A percentile compares a stretch with the other conserved stretches of the same genome.
Conservation (phyloP, 805 yeast species). For the Saccharomycopsis vini region DNA sequence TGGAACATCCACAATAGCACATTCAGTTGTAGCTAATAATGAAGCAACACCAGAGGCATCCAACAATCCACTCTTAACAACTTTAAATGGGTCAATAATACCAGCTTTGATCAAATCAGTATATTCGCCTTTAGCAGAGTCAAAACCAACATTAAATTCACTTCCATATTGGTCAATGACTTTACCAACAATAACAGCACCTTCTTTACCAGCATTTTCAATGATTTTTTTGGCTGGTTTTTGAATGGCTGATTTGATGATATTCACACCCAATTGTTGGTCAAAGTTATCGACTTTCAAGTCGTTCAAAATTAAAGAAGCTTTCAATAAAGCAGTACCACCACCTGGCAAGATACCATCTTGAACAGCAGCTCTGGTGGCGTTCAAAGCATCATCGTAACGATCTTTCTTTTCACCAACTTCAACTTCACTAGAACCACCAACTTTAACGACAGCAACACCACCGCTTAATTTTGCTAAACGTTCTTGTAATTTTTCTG, state of each 20-base stretch:
- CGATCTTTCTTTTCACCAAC: constrained; percentile 99
- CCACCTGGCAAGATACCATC: constrained; percentile 99
- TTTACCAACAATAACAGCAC: constrained; percentile 92
- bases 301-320: constrained; percentile 63
- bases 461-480: constrained; percentile 95
- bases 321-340: constrained; percentile 95
- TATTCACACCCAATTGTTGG: constrained; percentile 91
- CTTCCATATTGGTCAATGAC: constrained; percentile 43
- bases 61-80: constrained; percentile 88
- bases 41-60: constrained; percentile 98
- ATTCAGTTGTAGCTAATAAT: constrained; percentile 93
- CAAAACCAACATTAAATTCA: constrained; percentile 85
- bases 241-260: constrained; percentile 85
- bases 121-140: constrained; percentile 85
- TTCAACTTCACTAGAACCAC: constrained; percentile 95
- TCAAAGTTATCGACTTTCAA: constrained; percentile 83
- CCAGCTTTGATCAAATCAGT: constrained; percentile 96
- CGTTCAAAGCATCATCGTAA: constrained; percentile 95
- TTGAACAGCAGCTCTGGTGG: constrained; percentile 98
- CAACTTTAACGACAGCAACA: constrained; percentile 96
- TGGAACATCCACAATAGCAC: constrained; percentile 95
- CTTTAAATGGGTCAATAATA: constrained; percentile 97
- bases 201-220: constrained; percentile 97
- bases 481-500: constrained; percentile 94
- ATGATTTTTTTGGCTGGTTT: constrained; percentile 94